Conservation (phyloP, 2,329 filamentous ascomycete species). For the Fonsecaea erecta region DNA sequence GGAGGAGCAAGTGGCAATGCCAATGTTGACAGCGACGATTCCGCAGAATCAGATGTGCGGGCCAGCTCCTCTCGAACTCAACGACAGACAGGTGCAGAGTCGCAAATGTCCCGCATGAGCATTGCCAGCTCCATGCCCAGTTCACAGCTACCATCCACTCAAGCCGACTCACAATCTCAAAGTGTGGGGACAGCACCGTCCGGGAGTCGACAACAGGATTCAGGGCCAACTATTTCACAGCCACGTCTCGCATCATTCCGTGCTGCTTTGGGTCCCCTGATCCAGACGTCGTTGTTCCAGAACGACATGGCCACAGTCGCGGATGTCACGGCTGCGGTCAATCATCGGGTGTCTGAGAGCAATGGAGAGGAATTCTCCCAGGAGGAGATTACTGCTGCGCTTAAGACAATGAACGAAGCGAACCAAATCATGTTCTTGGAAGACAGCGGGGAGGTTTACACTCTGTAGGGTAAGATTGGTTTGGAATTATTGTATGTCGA, state of each 20-base stretch:
- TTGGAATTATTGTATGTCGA: not conserved
- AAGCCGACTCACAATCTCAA: slow-evolving; percentile 39
- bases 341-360: slow-evolving; percentile 61
- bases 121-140: slow-evolving; percentile 80
- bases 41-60: slow-evolving; percentile 59
- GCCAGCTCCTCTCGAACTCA: slow-evolving; percentile 46
- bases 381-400: slow-evolving; percentile 74
- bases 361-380: slow-evolving; percentile 67
- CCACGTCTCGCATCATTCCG: slow-evolving; percentile 75
- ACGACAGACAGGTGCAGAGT: slow-evolving; percentile 47
- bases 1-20: slow-evolving; percentile 52
- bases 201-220: slow-evolving; percentile 67
- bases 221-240: slow-evolving; percentile 74
- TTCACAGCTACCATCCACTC: slow-evolving; percentile 66
- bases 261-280: slow-evolving; percentile 77
- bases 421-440: slow-evolving; percentile 83
- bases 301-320: slow-evolving; percentile 81
- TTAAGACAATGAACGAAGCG: slow-evolving; percentile 76
- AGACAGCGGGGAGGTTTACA: slow-evolving; percentile 36
- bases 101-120: slow-evolving; percentile 53
- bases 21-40: slow-evolving; percentile 57
- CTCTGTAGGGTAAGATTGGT: slow-evolving; percentile 26
- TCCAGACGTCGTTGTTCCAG: slow-evolving; percentile 80
- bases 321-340: slow-evolving; percentile 77
- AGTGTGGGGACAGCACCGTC: slow-evolving; percentile 54